Evolutionary conservation across 345 rosid species (phyloP).

Genomic region (Murraya koenigii): DNA sequence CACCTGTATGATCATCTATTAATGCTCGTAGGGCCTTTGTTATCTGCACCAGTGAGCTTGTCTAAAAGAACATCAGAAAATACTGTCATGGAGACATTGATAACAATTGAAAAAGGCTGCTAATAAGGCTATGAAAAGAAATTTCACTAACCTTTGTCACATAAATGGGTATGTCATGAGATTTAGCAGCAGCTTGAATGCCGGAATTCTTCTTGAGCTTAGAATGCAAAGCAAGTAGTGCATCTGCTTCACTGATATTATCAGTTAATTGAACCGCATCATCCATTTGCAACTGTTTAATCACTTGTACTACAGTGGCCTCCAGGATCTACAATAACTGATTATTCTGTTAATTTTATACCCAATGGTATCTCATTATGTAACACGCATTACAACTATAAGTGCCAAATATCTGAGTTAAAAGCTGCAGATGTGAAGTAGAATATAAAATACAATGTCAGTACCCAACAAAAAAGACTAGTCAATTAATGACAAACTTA

Average conservation of each 20-base stretch:
- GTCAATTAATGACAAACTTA: background rate
- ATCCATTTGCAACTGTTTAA: constrained; percentile 63
- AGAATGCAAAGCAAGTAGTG: constrained; percentile 73
- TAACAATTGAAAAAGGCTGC: background rate
- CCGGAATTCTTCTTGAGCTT: constrained; percentile 79
- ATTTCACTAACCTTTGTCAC: constrained; percentile 57
- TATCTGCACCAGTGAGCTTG: constrained; percentile 74
- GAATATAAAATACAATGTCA: background rate
- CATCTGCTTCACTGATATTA: constrained; percentile 79
- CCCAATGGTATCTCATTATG: constrained; percentile 11
- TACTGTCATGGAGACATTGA: constrained; percentile 2
- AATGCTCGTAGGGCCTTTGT: constrained; percentile 58
- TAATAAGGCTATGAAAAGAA: background rate
- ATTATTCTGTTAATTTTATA: constrained; percentile 32
- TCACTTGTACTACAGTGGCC: constrained; percentile 60
- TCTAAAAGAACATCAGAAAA: constrained; percentile 43
- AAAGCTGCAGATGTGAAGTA: background rate
- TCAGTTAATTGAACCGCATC: constrained; percentile 50
- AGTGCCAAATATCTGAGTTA: background rate
- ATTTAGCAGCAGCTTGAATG: constrained; percentile 69
- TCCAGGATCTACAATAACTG: constrained; percentile 64
- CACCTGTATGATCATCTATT: constrained; percentile 49
- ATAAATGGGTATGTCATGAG: constrained; percentile 66
- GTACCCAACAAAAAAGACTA: background rate
- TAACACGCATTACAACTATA: background rate